Evolutionary conservation across 345 rosid genomes (phyloP).

Genomic region (Lepidium aucheri): DNA sequence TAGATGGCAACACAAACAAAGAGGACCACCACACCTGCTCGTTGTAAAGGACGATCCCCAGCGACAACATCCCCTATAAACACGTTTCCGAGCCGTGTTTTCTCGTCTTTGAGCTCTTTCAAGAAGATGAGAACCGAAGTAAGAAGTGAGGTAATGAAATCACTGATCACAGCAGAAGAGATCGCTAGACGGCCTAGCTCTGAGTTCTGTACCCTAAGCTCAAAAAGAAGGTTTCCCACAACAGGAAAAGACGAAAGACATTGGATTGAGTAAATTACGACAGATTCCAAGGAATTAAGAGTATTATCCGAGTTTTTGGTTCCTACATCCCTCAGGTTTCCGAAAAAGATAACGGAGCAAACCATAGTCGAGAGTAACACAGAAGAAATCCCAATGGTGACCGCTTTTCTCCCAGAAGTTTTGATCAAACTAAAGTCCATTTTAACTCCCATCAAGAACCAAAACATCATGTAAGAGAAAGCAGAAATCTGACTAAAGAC

Average conservation of each 20-base stretch:
- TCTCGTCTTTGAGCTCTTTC: constrained; percentile 26
- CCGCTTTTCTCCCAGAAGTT: constrained; percentile 21
- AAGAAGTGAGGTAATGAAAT: constrained; percentile 11
- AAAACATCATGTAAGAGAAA: constrained; percentile 33
- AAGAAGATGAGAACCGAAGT: constrained; percentile 3
- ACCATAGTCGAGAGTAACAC: constrained; percentile 24
- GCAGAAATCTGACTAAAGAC: constrained; percentile 24
- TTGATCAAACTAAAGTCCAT: constrained; percentile 32
- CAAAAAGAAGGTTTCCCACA: constrained; percentile 38
- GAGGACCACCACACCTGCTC: constrained; percentile 10
- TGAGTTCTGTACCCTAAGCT: constrained; percentile 43
- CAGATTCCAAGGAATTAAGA: neutral
- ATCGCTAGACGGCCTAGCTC: constrained; percentile 45
- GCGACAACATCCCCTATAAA: constrained; percentile 21
- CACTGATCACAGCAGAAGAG: constrained; percentile 34
- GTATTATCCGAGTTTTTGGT: neutral
- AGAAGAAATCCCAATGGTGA: constrained; percentile 20
- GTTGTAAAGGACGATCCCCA: constrained; percentile 11
- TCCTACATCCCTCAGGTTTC: constrained; percentile 6
- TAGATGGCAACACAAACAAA: constrained; percentile 16
- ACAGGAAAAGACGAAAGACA: constrained; percentile 37
- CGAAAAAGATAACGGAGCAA: constrained; percentile 18
- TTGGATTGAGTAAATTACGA: constrained; percentile 18
- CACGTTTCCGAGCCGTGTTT: constrained; percentile 15
- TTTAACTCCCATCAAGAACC: constrained; percentile 54